Percentiles rank a stretch among this genome's conserved stretches.
Evolutionary conservation across 2,329 filamentous ascomycete species (phyloP).

Genomic region (Aspergillus amoenus): DNA sequence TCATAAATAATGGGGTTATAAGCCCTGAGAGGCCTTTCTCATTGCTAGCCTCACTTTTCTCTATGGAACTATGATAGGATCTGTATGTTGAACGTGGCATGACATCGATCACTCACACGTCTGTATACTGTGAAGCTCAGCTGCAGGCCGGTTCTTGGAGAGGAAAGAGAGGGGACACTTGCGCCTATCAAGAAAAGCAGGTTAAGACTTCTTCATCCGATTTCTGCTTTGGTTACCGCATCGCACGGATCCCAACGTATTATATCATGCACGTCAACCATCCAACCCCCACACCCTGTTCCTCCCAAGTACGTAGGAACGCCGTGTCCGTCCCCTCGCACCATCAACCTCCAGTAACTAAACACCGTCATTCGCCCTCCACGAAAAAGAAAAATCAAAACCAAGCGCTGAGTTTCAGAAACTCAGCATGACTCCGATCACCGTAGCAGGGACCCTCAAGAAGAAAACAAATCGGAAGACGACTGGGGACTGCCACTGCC

Average conservation of each 20-base stretch:
- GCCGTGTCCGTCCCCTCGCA: no score
- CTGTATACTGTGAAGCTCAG: neutral
- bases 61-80: neutral
- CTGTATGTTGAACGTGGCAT: slow-evolving; percentile 6
- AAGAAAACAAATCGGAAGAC: slow-evolving; percentile 12
- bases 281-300: neutral
- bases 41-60: slow-evolving; percentile 6
- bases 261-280: neutral
- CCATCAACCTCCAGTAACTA: no score
- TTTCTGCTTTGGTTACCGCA: neutral
- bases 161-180: neutral
- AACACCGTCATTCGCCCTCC: neutral
- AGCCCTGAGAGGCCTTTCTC: neutral
- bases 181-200: neutral
- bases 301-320: no score
- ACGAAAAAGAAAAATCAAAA: neutral
- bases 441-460: neutral
- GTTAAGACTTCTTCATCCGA: neutral
- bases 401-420: neutral
- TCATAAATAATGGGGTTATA: neutral
- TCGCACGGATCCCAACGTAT: neutral
- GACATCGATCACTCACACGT: neutral
- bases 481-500: neutral
- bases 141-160: neutral
- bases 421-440: slow-evolving; percentile 6